These are phyloP conservation scores for Physcomitrium patens DNA, from an alignment of 225 moss, liverwort and hornwort species.

Conservation along the genomic window DNA sequence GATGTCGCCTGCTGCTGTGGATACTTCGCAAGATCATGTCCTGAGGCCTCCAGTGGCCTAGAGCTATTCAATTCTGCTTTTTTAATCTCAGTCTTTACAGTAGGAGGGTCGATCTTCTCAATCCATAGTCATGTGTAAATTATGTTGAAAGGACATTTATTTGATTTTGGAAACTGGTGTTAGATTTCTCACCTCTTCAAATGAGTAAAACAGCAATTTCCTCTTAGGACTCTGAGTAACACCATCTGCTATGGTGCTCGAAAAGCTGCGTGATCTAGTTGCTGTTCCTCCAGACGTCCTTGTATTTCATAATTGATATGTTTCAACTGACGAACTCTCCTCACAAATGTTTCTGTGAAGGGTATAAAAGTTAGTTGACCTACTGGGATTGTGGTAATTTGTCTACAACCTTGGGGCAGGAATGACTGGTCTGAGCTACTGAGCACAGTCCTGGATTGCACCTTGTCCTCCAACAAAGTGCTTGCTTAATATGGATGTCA, in stretches of 20 bases:
- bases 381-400: background rate
- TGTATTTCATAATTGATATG: constrained; percentile 39
- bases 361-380: constrained; percentile 27
- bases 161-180: constrained; percentile 5
- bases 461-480: background rate
- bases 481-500: background rate
- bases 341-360: constrained; percentile 16
- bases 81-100: background rate
- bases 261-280: constrained; percentile 16
- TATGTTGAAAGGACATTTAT: constrained; percentile 24
- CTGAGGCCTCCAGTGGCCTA: constrained; percentile 84
- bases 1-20: constrained; percentile 79
- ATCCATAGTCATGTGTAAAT: constrained; percentile 16
- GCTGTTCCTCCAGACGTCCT: constrained; percentile 30
- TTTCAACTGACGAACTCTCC: constrained; percentile 25
- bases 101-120: background rate
- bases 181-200: constrained; percentile 19
- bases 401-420: background rate
- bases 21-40: constrained; percentile 88
- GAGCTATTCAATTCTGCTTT: constrained; percentile 1
- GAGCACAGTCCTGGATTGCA: background rate
- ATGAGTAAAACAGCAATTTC: constrained; percentile 5
- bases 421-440: background rate
- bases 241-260: constrained; percentile 5
- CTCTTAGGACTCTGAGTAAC: constrained; percentile 32